Percentiles rank a stretch among this genome's conserved stretches.
These are phyloP conservation scores for Trichothecium sympodiale DNA, from an alignment of 2,329 filamentous ascomycete species.

Conservation along the genomic window DNA sequence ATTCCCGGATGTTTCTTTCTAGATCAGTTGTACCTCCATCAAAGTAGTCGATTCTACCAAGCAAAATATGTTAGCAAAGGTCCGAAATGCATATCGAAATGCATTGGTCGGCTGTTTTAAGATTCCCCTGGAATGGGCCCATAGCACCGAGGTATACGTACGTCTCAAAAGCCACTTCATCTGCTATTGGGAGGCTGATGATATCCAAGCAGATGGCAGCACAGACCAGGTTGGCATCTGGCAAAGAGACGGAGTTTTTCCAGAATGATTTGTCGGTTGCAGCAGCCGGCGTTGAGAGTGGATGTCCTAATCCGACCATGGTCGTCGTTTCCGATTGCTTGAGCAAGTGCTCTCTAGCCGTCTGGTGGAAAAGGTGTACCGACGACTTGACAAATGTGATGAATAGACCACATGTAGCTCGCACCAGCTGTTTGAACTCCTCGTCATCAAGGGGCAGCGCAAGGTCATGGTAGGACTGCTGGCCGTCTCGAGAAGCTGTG, in stretches of 20 bases:
- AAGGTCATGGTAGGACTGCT: neutral
- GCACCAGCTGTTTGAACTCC: neutral
- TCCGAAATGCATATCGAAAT: too few relatives aligned
- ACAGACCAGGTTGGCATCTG: neutral
- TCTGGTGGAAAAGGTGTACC: conserved; percentile 1
- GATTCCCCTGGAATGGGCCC: too few relatives aligned
- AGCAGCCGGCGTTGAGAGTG: neutral
- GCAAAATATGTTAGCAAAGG: too few relatives aligned
- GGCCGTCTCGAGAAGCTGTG: too few relatives aligned
- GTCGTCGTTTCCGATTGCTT: neutral
- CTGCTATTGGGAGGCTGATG: neutral
- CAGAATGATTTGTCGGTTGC: neutral
- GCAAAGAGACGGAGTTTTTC: neutral
- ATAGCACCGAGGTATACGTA: too few relatives aligned
- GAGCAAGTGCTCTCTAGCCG: conserved; percentile 1
- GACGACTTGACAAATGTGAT: conserved; percentile 1
- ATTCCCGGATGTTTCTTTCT: neutral
- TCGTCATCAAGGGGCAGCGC: neutral
- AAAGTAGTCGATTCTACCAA: too few relatives aligned
- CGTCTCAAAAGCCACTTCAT: neutral
- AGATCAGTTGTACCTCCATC: too few relatives aligned
- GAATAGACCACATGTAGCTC: conserved; percentile 1
- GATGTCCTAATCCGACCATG: too few relatives aligned
- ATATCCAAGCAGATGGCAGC: neutral
- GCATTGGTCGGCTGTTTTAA: too few relatives aligned